Conservation (phyloP, 208 protist species). For the Leptomonas pyrrhocoris region DNA sequence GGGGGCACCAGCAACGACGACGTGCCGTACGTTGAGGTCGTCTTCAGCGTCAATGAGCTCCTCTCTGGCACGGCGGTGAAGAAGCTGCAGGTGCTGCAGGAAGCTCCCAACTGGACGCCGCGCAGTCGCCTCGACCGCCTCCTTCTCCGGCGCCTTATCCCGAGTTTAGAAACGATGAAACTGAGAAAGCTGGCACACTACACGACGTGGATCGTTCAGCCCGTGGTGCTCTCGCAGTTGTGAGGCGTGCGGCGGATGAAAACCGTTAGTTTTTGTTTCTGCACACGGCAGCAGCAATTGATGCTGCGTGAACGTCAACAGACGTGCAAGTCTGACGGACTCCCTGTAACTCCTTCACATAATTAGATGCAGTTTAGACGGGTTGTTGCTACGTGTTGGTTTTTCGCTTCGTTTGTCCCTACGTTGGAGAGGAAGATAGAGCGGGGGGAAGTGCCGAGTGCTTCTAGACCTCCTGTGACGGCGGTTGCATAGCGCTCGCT, state of each 20-base stretch:
- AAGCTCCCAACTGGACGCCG: constrained; percentile 66
- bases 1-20: constrained; percentile 8
- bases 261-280: neutral
- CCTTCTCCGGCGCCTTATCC: constrained; percentile 45
- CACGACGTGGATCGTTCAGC: constrained; percentile 82
- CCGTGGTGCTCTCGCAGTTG: constrained; percentile 44
- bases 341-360: no score
- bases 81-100: constrained; percentile 72
- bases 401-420: no score
- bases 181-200: constrained; percentile 82
- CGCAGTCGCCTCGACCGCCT: constrained; percentile 53
- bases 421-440: no score
- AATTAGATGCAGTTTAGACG: no score
- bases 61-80: constrained; percentile 65
- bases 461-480: no score
- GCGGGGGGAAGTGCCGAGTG: no score
- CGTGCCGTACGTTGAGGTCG: constrained; percentile 55
- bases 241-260: constrained; percentile 3
- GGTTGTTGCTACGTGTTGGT: no score
- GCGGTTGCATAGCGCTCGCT: no score
- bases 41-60: constrained; percentile 62
- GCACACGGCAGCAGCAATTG: no score
- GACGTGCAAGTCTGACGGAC: no score
- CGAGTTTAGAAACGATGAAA: constrained; percentile 46
- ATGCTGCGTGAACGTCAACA: no score